Evolutionary conservation across 371 early-diverging fungal genomes (phyloP).

Genomic region (Mortierella sp.): DNA sequence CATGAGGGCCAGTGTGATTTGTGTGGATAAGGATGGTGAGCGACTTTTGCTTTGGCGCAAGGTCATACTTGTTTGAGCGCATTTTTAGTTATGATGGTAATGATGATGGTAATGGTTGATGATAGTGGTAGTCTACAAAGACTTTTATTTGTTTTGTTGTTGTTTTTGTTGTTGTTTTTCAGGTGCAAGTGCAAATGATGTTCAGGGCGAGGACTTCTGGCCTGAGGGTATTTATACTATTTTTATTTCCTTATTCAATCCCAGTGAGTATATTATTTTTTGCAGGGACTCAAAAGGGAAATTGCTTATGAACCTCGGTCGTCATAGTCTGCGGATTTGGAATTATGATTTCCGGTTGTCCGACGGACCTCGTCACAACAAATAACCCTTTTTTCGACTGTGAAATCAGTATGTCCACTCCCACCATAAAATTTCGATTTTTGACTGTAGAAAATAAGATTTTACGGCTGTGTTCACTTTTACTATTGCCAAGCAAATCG

Average conservation of each 20-base stretch:
- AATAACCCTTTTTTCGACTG: background rate
- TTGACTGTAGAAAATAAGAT: background rate
- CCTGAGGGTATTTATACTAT: background rate
- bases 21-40: slow-evolving; percentile 45
- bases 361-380: background rate
- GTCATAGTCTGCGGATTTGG: background rate
- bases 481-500: no score
- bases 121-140: background rate
- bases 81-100: slow-evolving; percentile 8
- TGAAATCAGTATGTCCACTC: background rate
- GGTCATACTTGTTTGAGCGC: slow-evolving; percentile 9
- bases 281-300: background rate
- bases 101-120: background rate
- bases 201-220: background rate
- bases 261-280: background rate
- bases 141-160: background rate
- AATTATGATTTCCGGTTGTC: background rate
- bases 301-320: background rate
- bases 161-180: background rate
- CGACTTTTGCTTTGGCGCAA: slow-evolving; percentile 31
- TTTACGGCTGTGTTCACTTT: no score
- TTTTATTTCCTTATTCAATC: background rate
- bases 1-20: slow-evolving; percentile 27
- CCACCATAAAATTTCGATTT: background rate
- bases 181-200: background rate